Percentiles rank a stretch among this genome's conserved stretches.
phyloP scores from a whole-genome alignment of 2,329 filamentous ascomycete genomes.

The Trichoderma semiorbis region DNA sequence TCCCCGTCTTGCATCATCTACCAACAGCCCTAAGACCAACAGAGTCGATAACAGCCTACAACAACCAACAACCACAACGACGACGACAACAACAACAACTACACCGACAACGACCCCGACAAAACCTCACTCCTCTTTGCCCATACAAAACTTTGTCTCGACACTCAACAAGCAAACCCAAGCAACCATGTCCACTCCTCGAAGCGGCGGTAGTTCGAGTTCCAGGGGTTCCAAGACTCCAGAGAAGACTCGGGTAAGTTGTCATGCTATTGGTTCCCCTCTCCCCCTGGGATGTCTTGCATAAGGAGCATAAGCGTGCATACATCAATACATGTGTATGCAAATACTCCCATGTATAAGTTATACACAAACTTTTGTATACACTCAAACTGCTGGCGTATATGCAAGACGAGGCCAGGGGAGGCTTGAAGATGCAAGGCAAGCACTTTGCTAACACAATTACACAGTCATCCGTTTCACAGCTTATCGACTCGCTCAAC shows the following conservation, averaged over 20 bases:
- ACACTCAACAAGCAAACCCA: neutral
- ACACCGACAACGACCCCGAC: neutral
- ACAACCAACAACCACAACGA: neutral
- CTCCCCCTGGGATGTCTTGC: neutral
- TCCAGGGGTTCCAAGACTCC: conserved; percentile 1
- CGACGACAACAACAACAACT: neutral
- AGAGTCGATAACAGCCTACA: neutral
- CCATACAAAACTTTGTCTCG: neutral
- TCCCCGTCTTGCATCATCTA: neutral
- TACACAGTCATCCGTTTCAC: conserved; percentile 26
- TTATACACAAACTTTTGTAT: neutral
- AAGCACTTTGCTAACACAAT: neutral
- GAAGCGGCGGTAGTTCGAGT: conserved; percentile 7
- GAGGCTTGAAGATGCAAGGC: neutral
- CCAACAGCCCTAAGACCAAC: neutral
- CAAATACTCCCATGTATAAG: neutral
- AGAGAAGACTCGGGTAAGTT: conserved; percentile 6
- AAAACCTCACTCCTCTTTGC: neutral
- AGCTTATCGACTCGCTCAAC: conserved; percentile 60
- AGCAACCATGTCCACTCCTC: conserved; percentile 13
- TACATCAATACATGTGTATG: neutral
- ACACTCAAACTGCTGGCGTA: neutral
- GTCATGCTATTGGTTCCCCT: neutral
- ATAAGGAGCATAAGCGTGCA: neutral
- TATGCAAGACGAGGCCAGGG: neutral